Conservation (phyloP, 139 green algal species). For the Penium margaritaceum region DNA sequence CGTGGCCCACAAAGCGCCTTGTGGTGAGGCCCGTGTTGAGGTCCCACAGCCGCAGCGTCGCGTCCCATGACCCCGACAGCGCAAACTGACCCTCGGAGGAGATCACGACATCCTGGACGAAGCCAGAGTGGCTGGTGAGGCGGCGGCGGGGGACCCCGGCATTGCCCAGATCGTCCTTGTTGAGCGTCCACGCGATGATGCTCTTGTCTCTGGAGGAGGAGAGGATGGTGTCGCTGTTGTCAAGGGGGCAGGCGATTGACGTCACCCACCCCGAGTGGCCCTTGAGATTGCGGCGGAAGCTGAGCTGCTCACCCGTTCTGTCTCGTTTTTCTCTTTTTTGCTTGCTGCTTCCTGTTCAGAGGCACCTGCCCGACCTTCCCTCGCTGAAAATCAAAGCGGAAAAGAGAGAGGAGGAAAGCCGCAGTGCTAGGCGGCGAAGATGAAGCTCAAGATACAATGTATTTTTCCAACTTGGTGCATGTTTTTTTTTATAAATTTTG, state of each 20-base stretch:
- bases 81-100: conserved; percentile 96
- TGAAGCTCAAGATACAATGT: no score
- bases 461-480: no score
- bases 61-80: conserved; percentile 95
- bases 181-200: conserved; percentile 90
- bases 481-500: no score
- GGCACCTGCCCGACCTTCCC: no score
- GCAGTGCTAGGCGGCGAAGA: no score
- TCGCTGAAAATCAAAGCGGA: no score
- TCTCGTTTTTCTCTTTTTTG: no score
- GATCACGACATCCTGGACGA: conserved; percentile 97
- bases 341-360: no score
- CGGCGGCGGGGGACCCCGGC: conserved; percentile 72
- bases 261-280: conserved; percentile 72
- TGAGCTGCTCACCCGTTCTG: conserved; percentile 72
- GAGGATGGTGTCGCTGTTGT: conserved; percentile 83
- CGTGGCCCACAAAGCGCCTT: conserved; percentile 93
- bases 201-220: conserved; percentile 95
- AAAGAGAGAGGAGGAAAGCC: no score
- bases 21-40: conserved; percentile 93
- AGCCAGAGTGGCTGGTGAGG: conserved; percentile 76
- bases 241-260: conserved; percentile 84
- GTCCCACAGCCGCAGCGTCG: conserved; percentile 97
- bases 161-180: conserved; percentile 51
- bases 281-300: conserved; percentile 64